Percentiles rank a stretch among this genome's conserved stretches.
These are phyloP conservation scores for Aurinia saxatilis DNA, from an alignment of 345 rosid genomes.

Conservation along the genomic window DNA sequence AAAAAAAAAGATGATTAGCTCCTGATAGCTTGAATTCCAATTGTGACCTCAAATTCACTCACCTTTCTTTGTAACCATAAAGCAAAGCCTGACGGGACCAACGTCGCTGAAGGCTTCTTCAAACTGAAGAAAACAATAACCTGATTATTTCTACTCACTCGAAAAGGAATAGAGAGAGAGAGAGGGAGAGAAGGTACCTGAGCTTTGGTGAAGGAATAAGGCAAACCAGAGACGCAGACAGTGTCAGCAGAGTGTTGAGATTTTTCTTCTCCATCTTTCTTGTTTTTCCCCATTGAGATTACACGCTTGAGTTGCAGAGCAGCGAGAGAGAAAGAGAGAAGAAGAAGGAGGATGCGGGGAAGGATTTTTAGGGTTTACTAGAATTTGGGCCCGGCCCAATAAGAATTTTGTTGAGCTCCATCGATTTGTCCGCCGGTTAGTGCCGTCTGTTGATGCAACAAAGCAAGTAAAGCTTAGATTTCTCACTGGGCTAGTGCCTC, in stretches of 20 bases:
- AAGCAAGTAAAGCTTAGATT: constrained; percentile 93
- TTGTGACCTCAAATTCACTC: neutral
- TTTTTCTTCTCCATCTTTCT: constrained; percentile 38
- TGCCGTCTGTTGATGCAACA: constrained; percentile 52
- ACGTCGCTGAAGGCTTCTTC: constrained; percentile 85
- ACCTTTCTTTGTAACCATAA: constrained; percentile 82
- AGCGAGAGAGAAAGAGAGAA: too few relatives aligned
- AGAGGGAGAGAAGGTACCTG: constrained; percentile 46
- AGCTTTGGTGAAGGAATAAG: constrained; percentile 74
- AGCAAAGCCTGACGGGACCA: constrained; percentile 93
- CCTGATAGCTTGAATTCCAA: neutral
- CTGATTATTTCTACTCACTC: too few relatives aligned
- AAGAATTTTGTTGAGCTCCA: too few relatives aligned
- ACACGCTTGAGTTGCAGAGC: too few relatives aligned
- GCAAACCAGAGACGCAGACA: constrained; percentile 73
- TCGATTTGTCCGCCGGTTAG: too few relatives aligned
- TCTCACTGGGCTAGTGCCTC: constrained; percentile 83
- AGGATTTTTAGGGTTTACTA: too few relatives aligned
- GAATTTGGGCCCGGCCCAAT: too few relatives aligned
- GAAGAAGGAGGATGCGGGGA: too few relatives aligned
- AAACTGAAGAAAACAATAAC: too few relatives aligned
- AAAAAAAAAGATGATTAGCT: constrained; percentile 5
- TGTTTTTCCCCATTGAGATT: constrained; percentile 38
- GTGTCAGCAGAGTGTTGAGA: too few relatives aligned
- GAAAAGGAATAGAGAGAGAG: too few relatives aligned